phyloP scores from a whole-genome alignment of 139 green algal genomes.

The Auxenochlorella pyrenoidosa region DNA sequence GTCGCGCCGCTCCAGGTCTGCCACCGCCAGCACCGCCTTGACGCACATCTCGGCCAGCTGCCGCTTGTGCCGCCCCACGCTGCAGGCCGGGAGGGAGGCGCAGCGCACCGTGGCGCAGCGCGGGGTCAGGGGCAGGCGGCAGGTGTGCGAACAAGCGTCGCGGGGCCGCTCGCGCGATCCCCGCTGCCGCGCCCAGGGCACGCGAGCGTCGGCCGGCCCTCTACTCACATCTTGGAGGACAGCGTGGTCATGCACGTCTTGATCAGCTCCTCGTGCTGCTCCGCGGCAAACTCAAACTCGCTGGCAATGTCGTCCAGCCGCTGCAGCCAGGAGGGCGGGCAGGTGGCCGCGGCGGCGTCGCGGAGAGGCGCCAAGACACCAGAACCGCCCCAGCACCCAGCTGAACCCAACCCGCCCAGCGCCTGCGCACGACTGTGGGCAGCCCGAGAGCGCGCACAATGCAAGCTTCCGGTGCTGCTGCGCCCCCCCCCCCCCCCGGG shows the following conservation, averaged over 20 bases:
- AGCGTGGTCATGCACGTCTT: conserved; percentile 99
- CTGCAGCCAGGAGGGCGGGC: background rate
- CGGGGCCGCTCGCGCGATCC: no score
- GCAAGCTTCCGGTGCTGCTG: background rate
- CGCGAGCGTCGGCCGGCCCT: no score
- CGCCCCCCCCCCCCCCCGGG: no score
- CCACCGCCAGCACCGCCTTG: conserved; percentile 95
- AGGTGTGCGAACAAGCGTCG: no score
- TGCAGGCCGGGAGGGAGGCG: conserved; percentile 59
- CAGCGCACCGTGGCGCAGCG: background rate
- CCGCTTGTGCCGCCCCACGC: conserved; percentile 94
- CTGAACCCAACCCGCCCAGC: no score
- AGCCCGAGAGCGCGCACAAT: background rate
- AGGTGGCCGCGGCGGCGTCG: background rate
- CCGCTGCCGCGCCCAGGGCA: no score
- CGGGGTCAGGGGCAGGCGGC: background rate
- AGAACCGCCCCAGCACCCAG: no score
- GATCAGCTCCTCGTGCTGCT: conserved; percentile 94
- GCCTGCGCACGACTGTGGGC: background rate
- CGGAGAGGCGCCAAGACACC: no score
- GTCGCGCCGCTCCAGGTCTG: conserved; percentile 93
- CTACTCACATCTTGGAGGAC: conserved; percentile 97
- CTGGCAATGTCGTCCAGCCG: conserved; percentile 74
- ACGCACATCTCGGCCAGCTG: conserved; percentile 98
- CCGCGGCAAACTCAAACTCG: conserved; percentile 85